Evolutionary conservation across 2,329 filamentous ascomycete species (phyloP).

Genomic region (Colletotrichum destructivum): DNA sequence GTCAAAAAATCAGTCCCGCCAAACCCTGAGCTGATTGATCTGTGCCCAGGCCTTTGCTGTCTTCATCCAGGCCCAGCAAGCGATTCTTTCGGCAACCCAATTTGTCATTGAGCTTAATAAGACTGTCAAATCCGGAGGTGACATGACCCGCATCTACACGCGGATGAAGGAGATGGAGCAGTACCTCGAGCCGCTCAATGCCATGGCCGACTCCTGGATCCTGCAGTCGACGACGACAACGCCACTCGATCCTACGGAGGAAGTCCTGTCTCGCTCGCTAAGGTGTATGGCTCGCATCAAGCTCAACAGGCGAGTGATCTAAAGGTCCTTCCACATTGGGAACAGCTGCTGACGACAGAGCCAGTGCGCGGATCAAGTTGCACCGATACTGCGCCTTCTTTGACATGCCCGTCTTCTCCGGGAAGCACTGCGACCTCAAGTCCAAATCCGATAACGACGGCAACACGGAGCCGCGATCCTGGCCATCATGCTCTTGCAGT

Average conservation of each 20-base stretch:
- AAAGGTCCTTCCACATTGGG: background rate
- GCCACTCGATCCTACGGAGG: conserved; percentile 56
- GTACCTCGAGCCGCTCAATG: conserved; percentile 55
- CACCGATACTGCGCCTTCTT: conserved; percentile 68
- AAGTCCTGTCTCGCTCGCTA: conserved; percentile 59
- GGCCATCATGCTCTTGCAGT: conserved; percentile 55
- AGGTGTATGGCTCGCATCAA: conserved; percentile 65
- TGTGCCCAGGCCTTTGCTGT: conserved; percentile 56
- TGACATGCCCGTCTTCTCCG: conserved; percentile 64
- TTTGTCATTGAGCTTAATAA: conserved; percentile 65
- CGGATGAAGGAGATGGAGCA: conserved; percentile 59
- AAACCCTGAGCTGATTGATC: conserved; percentile 26
- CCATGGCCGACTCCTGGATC: conserved; percentile 54
- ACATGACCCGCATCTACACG: conserved; percentile 58
- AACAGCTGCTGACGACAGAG: conserved; percentile 1
- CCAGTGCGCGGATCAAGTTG: conserved; percentile 65
- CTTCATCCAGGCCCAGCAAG: conserved; percentile 63
- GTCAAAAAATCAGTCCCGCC: background rate
- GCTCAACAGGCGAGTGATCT: conserved; percentile 58
- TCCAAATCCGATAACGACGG: conserved; percentile 47
- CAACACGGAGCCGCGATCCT: conserved; percentile 50
- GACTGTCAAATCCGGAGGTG: conserved; percentile 53
- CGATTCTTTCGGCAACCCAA: conserved; percentile 62
- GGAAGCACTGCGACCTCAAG: conserved; percentile 65
- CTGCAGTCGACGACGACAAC: conserved; percentile 52